These are phyloP conservation scores for Phylloporus rhodoxanthus DNA, from an alignment of 768 basidiomycete genomes.

Conservation along the genomic window DNA sequence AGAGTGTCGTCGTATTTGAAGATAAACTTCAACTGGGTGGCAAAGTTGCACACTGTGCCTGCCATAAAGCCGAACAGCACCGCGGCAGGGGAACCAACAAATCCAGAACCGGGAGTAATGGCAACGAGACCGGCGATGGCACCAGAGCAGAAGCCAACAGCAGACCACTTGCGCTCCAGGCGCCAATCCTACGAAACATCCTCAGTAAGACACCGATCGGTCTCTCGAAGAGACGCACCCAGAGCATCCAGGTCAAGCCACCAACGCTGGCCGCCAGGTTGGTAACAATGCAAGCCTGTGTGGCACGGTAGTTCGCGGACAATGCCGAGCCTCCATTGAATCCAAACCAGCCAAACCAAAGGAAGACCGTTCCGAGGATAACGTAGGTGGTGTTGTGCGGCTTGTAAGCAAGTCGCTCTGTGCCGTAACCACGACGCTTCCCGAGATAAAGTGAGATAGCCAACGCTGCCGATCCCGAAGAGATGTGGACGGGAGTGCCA, in stretches of 20 bases:
- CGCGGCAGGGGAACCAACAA: slow-evolving; percentile 75
- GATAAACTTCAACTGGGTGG: slow-evolving; percentile 90
- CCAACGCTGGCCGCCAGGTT: slow-evolving; percentile 89
- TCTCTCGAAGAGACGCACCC: slow-evolving; percentile 39
- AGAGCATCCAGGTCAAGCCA: slow-evolving; percentile 88
- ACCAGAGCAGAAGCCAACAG: slow-evolving; percentile 93
- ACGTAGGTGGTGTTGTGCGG: slow-evolving; percentile 93
- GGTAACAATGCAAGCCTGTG: slow-evolving; percentile 87
- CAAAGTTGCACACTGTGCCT: slow-evolving; percentile 85
- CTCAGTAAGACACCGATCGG: background rate
- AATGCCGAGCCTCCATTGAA: slow-evolving; percentile 94
- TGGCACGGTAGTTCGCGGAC: slow-evolving; percentile 81
- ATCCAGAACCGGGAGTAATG: slow-evolving; percentile 83
- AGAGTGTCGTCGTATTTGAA: slow-evolving; percentile 73
- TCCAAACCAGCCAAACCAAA: slow-evolving; percentile 96
- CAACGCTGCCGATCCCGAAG: slow-evolving; percentile 85
- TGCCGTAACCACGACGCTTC: slow-evolving; percentile 86
- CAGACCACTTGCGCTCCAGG: slow-evolving; percentile 88
- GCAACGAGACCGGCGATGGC: slow-evolving; percentile 88
- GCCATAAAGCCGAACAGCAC: slow-evolving; percentile 82
- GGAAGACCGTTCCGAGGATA: slow-evolving; percentile 85
- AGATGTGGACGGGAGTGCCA: slow-evolving; percentile 95
- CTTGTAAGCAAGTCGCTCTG: slow-evolving; percentile 84
- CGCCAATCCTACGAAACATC: slow-evolving; percentile 67
- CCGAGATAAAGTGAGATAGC: slow-evolving; percentile 90